Base-by-base conservation (phyloP, 345 rosid species). In the Eucalyptus curtisii region DNA sequence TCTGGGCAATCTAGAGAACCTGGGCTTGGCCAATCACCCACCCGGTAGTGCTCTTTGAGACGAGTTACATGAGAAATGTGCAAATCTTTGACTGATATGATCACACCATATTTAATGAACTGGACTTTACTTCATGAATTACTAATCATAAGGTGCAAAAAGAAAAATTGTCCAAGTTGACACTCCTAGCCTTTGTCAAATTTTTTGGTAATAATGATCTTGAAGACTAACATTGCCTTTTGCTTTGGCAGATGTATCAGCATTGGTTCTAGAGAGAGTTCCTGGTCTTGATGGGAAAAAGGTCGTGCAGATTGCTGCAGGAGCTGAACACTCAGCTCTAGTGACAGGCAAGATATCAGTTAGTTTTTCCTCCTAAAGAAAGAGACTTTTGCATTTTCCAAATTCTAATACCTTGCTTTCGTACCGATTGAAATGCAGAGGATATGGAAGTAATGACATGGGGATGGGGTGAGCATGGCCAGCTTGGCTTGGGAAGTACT, bases 401-500 rank as follows among this genome's bases (percentile, higher is more conserved):
- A 87, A 85, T 47, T 47, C 86, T 16, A 49, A 85, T 25, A 4
- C 86, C 80, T 87, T 27, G 4, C 49, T 40, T 87, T 86, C 37
- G 7, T 19, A 37, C 13, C 42, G 27, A 79, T 66, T 42, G 49
- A 48, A 86, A 68, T 88, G 88, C 95, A 97, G 99, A 89, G 84
- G 95, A 89, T 86, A 96, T 97, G 90, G 90, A 53, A 42, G 89
- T 96, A 66, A 94, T 91, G 95, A 94, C 95, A 86, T 96, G 98
- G 99, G 99, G 99, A 81, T 98, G 99, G 99, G 99, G 99, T 31
- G 99, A 98, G 90, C 99, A 96, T 66, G 98, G 99, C 86, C 98
- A 98, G 91, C 97, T 98, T 90, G 99, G 99, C 14, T 89, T 94
- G 87, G 99, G 99, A 71, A 91, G 91, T 88, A 91, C 97, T 79